Evolutionary conservation across 495 filamentous ascomycete species (phyloP).

Genomic region (Penicillium riverlandense): DNA sequence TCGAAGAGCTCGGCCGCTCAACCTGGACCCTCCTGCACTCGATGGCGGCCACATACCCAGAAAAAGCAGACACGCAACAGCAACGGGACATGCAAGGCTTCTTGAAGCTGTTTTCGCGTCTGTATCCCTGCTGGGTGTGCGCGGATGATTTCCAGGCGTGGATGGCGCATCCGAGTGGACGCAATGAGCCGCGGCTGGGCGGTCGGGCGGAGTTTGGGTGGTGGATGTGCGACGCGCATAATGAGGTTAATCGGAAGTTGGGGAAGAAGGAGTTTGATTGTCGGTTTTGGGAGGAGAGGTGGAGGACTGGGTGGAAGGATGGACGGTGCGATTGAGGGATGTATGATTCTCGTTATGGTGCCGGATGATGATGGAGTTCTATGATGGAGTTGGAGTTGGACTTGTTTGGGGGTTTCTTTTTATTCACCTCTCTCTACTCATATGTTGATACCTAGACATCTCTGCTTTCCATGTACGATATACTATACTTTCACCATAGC

Average conservation of each 20-base stretch:
- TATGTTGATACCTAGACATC: background rate
- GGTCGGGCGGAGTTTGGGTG: constrained; percentile 69
- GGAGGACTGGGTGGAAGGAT: constrained; percentile 91
- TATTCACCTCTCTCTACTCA: constrained; percentile 3
- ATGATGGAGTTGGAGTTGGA: too few species aligned
- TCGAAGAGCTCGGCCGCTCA: constrained; percentile 73
- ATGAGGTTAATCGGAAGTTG: constrained; percentile 90
- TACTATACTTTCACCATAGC: constrained; percentile 1
- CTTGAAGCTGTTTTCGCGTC: constrained; percentile 65
- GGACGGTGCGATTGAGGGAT: constrained; percentile 48
- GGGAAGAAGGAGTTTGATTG: constrained; percentile 93
- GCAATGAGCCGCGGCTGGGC: constrained; percentile 58
- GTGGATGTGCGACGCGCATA: constrained; percentile 98
- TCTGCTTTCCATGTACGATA: constrained; percentile 5
- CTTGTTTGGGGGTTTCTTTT: background rate
- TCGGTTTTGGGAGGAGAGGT: constrained; percentile 84
- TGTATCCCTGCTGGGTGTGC: constrained; percentile 95
- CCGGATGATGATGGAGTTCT: too few species aligned
- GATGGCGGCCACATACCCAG: constrained; percentile 81
- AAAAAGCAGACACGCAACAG: constrained; percentile 51
- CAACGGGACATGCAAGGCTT: constrained; percentile 74
- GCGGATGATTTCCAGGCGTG: constrained; percentile 85
- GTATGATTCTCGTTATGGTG: background rate
- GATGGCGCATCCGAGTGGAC: constrained; percentile 56
- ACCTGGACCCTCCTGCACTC: constrained; percentile 93